Evolutionary conservation across 768 basidiomycete genomes (phyloP), one percentile per base, ranked within the genome.

Genomic region (Serendipita sp.): DNA sequence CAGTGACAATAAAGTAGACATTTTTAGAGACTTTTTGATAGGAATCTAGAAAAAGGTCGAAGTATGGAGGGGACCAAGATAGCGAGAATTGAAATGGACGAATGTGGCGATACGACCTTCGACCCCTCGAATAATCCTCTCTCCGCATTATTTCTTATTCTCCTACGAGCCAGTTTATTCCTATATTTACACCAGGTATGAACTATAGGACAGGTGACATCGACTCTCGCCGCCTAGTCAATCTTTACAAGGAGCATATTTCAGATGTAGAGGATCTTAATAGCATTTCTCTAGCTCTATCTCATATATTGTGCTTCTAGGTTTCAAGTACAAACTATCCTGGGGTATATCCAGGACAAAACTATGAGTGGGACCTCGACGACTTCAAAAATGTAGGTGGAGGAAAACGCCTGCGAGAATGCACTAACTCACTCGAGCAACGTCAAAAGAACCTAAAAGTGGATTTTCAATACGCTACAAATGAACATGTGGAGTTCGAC

Each of bases 321-420:
- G 85, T 96, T 11, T 87, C 92, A 0, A 92, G 85, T 69, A 87
- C 89, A 8, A 88, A 96, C 67, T 96, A 84, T 70, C 95, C 95
- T 1, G 93, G 94, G 0, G 86, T 95, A 70, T 83, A 87, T 69
- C 86, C 91, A 1, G 83, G 78, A 60, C 88, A 93, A 71, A 89
- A 93, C 71, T 79, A 92, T 70, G 80, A 85, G 0, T 98, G 94
- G 94, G 78, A 85, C 71, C 74, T 94, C 44, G 71, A 76, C 48
- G 79, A 76, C 68, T 96, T 96, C 75, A 80, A 81, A 73, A 72
- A 86, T 78, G 91, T 95, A 72, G 74, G 83, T 72, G 48, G 52
- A 27, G 29, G 48, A 52, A 33, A 13, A 66, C 60, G 65, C 13
- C 40, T 13, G 5, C 40, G 13, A 40, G 40, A 13, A 23, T 13